Percentiles rank a stretch among this genome's conserved stretches.
Conservation (phyloP, 2,329 filamentous ascomycete species). For the Trichoderma endophyticum region DNA sequence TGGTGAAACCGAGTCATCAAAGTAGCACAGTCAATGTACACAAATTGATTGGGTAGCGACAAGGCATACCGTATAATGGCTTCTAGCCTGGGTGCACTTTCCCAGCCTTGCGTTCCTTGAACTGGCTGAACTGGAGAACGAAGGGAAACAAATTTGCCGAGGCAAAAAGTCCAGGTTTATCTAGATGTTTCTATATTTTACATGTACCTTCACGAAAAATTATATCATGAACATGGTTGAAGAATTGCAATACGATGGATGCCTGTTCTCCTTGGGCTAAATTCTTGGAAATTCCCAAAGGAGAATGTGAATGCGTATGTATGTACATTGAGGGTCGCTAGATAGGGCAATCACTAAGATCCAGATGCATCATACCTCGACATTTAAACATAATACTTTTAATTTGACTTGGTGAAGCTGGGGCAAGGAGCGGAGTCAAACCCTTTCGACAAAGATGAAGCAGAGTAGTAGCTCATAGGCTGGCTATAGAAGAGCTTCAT, state of each 20-base stretch:
- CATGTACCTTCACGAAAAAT: background rate
- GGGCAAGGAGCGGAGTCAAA: too few species aligned
- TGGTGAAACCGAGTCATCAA: background rate
- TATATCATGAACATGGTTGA: background rate
- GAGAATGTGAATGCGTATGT: background rate
- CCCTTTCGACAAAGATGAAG: too few species aligned
- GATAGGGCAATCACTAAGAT: too few species aligned
- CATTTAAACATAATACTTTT: too few species aligned
- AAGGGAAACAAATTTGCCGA: too few species aligned
- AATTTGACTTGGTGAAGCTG: too few species aligned
- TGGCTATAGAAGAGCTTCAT: too few species aligned
- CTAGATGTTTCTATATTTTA: background rate
- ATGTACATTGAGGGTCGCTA: background rate
- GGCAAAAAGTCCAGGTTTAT: too few species aligned
- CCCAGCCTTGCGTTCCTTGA: background rate
- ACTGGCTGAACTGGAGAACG: background rate
- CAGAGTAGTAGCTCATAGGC: too few species aligned
- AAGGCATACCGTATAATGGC: background rate
- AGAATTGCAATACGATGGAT: background rate
- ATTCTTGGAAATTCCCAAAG: background rate
- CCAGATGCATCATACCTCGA: too few species aligned
- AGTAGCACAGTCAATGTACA: background rate
- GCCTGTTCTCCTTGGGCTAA: background rate
- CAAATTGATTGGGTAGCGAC: background rate
- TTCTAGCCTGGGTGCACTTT: background rate